Evolutionary conservation across 129 eudicot species (phyloP), one percentile per base, ranked within the genome.

Genomic region (Scalesia atractyloides): DNA sequence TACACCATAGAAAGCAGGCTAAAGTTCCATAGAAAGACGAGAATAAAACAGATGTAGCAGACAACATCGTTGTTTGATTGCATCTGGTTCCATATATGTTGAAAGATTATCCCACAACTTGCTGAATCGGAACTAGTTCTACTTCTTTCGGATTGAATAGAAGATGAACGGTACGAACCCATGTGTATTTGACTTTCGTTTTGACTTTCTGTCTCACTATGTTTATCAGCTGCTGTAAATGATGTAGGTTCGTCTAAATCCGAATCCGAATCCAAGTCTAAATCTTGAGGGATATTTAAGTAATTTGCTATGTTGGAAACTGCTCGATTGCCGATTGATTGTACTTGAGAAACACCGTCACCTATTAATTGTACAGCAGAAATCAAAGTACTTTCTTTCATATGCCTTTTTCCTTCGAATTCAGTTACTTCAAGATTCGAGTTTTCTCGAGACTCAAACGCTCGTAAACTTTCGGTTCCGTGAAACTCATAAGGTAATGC

Each of bases 1-100:
- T 95, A 95, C 68, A 95, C 90, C 99, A 95, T 91, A 1, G 99
- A 90, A 64, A 95, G 93, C 79, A 95, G 75, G 65, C 99, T 95
- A 78, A 95, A 95, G 69, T 91, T 95, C 99, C 99, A 95, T 61
- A 95, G 85, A 68, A 90, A 95, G 63, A 88, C 96, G 7, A 95
- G 84, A 75, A 95, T 73, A 68, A 95, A 95, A 82, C 96, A 90
- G 74, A 93, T 84, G 79, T 95, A 95, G 74, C 99, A 95, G 16
- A 95, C 99, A n/a, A 90, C 79, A 72, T 91, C 99, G 8, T 95
- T 95, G 72, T 95, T 95, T 18, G 99, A 83, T 26, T 96, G 86
- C 97, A 95, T 95, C 60, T 91, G 99, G 71, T 84, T 82, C 97
- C 97, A 95, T 80, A 90, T 86, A 73, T 95, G 90, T 37, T 78